Evolutionary conservation across 139 green algal species (phyloP).

Genomic region (Yamagishiella unicocca): DNA sequence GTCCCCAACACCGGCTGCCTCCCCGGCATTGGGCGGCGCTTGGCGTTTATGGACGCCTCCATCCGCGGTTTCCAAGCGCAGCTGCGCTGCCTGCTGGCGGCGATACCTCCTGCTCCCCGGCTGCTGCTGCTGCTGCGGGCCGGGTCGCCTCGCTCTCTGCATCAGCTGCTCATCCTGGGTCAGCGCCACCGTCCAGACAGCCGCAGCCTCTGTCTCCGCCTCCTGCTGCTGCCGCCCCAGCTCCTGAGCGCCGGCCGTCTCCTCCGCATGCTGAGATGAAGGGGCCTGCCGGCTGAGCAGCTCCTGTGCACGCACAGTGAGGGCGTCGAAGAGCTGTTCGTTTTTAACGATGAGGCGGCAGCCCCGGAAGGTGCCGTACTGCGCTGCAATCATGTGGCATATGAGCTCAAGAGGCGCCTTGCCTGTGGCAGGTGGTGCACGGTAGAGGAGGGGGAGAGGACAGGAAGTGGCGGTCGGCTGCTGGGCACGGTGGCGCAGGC

Average conservation of each 20-base stretch:
- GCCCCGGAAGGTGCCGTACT: not conserved
- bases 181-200: no score
- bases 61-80: no score
- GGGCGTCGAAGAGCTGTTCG: constrained; percentile 37
- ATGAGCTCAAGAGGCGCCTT: constrained; percentile 37
- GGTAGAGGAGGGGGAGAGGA: not conserved
- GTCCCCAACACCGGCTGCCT: not conserved
- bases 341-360: constrained; percentile 40
- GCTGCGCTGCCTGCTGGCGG: no score
- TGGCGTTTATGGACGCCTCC: no score
- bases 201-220: no score
- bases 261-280: not conserved
- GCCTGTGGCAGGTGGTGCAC: constrained; percentile 1
- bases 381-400: constrained; percentile 17
- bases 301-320: not conserved
- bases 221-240: no score
- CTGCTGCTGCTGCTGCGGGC: no score
- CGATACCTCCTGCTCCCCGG: no score
- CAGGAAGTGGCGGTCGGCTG: not conserved
- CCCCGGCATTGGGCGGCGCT: no score
- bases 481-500: no score
- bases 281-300: not conserved
- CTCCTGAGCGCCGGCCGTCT: not conserved
- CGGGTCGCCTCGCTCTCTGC: no score
- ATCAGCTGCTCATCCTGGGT: not conserved